phyloP scores from a whole-genome alignment of 192 early-diverging fungal genomes.

The Gonapodya sp. region DNA sequence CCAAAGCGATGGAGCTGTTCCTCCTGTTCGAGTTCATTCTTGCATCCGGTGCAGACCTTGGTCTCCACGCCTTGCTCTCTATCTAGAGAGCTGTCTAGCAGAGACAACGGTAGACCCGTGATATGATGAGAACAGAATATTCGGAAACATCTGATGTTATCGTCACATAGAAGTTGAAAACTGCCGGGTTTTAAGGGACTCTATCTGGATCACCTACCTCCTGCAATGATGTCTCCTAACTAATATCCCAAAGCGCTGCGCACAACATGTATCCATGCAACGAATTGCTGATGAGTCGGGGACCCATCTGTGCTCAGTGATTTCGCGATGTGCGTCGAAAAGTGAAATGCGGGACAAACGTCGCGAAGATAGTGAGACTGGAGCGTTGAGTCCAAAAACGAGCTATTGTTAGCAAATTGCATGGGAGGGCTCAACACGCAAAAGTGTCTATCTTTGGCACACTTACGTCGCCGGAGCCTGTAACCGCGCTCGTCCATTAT shows the following conservation, averaged over 20 bases:
- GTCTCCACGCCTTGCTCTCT: neutral
- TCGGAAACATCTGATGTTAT: neutral
- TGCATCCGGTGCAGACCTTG: neutral
- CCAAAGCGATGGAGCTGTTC: neutral
- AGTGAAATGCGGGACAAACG: neutral
- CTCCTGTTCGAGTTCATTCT: neutral
- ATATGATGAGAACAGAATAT: neutral
- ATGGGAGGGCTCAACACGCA: neutral
- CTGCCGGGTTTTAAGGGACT: too few relatives aligned
- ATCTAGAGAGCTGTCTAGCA: neutral
- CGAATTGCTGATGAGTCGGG: neutral
- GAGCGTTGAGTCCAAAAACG: neutral
- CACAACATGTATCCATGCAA: neutral
- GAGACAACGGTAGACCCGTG: neutral
- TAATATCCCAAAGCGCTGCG: neutral
- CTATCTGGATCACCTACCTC: neutral
- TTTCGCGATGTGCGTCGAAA: neutral
- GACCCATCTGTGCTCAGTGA: neutral
- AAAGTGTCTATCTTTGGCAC: too few relatives aligned
- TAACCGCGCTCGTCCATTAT: neutral
- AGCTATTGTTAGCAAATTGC: neutral
- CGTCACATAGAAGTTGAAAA: too few relatives aligned
- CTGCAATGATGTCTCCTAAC: neutral
- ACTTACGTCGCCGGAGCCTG: neutral
- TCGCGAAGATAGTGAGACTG: neutral